Evolutionary conservation across 2,329 filamentous ascomycete species (phyloP).

Genomic region (Penicillium corylophilum): DNA sequence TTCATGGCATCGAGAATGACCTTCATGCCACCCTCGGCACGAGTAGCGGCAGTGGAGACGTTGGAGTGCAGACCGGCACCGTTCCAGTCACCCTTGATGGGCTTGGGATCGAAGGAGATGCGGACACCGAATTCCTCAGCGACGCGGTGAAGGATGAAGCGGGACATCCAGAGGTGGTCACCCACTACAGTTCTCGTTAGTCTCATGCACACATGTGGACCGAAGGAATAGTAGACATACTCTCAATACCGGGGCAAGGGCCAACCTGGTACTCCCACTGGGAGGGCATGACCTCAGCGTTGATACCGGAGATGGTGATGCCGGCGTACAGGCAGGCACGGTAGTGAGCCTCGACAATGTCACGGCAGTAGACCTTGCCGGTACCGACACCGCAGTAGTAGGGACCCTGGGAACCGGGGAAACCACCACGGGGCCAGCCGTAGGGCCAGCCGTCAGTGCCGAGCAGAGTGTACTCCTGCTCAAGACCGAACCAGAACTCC

Average conservation of each 20-base stretch:
- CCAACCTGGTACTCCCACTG: constrained; percentile 99
- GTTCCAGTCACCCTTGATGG: constrained; percentile 95
- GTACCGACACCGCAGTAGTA: constrained; percentile 99
- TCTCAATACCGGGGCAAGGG: constrained; percentile 80
- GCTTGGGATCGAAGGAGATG: constrained; percentile 95
- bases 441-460: constrained; percentile 84
- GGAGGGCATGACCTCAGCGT: constrained; percentile 96
- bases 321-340: constrained; percentile 85
- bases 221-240: constrained; percentile 50
- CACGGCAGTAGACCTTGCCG: constrained; percentile 95
- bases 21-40: constrained; percentile 91
- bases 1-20: constrained; percentile 82
- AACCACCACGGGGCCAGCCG: constrained; percentile 85
- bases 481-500: constrained; percentile 95
- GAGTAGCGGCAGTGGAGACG: constrained; percentile 88
- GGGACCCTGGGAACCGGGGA: constrained; percentile 87
- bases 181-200: constrained; percentile 61
- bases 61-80: constrained; percentile 91
- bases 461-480: constrained; percentile 96
- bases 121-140: constrained; percentile 95
- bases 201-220: constrained; percentile 1
- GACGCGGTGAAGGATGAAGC: constrained; percentile 84
- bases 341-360: constrained; percentile 95
- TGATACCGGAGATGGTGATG: constrained; percentile 95
- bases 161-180: constrained; percentile 93